A percentile compares a stretch with the other conserved stretches of the same genome.
These are phyloP conservation scores for Aureobasidium sp. DNA, from an alignment of 2,329 filamentous ascomycete species.

Conservation along the genomic window DNA sequence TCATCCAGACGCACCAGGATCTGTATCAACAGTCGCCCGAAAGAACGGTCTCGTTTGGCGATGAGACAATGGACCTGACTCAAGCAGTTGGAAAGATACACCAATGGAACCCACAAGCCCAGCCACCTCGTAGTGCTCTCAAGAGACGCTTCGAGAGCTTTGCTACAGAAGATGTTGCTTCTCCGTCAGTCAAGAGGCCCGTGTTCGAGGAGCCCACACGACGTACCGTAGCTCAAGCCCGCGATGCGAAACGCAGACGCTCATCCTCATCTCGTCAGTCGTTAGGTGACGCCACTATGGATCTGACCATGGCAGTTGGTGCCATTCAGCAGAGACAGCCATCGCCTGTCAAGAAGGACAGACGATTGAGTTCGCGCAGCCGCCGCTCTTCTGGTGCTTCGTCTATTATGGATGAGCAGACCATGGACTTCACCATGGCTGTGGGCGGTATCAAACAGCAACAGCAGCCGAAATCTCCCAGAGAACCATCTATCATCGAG, in stretches of 20 bases:
- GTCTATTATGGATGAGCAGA: conserved; percentile 39
- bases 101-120: conserved; percentile 23
- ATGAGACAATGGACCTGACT: conserved; percentile 51
- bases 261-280: conserved; percentile 30
- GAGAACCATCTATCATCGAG: conserved; percentile 14
- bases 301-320: conserved; percentile 33
- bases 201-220: conserved; percentile 27
- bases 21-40: neutral
- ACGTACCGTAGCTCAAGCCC: conserved; percentile 23
- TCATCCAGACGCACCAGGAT: conserved; percentile 32
- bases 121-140: conserved; percentile 31
- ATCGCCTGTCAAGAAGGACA: conserved; percentile 23
- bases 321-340: conserved; percentile 24
- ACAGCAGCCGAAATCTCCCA: neutral
- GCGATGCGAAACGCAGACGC: conserved; percentile 33
- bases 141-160: conserved; percentile 33
- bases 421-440: conserved; percentile 52
- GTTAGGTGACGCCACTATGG: conserved; percentile 37
- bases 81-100: conserved; percentile 48
- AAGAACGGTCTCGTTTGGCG: conserved; percentile 36
- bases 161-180: conserved; percentile 33
- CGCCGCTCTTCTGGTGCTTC: conserved; percentile 30
- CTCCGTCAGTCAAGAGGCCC: conserved; percentile 18
- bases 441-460: conserved; percentile 37
- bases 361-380: conserved; percentile 28